Evolutionary conservation across 257 asterid species (phyloP).

Genomic region (Solanum bulbocastanum): DNA sequence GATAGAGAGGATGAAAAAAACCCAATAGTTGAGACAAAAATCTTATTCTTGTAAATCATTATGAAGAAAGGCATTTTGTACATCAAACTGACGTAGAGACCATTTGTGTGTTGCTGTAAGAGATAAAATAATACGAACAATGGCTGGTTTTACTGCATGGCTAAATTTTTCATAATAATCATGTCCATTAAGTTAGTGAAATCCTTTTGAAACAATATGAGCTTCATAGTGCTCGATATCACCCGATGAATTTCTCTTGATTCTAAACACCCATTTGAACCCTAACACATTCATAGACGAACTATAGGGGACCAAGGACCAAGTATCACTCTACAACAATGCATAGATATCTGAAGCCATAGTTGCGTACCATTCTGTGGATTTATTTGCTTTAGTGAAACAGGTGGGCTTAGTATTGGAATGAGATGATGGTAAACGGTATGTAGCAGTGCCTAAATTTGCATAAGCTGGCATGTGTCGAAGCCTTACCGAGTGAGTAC

Average conservation of each 20-base stretch:
- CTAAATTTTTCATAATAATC: neutral
- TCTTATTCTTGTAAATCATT: neutral
- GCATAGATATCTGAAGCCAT: too few relatives aligned
- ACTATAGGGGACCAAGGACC: too few relatives aligned
- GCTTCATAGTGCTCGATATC: neutral
- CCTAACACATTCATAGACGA: neutral
- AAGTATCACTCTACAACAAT: too few relatives aligned
- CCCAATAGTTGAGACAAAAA: neutral
- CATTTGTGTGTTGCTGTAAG: neutral
- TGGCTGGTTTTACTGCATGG: neutral
- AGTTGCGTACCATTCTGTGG: fast-evolving
- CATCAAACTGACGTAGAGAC: neutral
- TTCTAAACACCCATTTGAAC: neutral
- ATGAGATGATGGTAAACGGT: too few relatives aligned
- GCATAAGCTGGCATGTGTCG: too few relatives aligned
- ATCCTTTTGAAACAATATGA: neutral
- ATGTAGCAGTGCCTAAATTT: too few relatives aligned
- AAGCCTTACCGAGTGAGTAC: too few relatives aligned
- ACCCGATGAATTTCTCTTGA: neutral
- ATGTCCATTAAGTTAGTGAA: neutral
- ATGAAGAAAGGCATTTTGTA: neutral
- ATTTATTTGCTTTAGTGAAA: too few relatives aligned
- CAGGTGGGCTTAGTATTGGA: too few relatives aligned
- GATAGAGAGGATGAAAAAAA: too few relatives aligned
- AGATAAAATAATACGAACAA: neutral